Conservation (phyloP, 176 grass and related monocot genomes). For the Miscanthus lutarioriparius region DNA sequence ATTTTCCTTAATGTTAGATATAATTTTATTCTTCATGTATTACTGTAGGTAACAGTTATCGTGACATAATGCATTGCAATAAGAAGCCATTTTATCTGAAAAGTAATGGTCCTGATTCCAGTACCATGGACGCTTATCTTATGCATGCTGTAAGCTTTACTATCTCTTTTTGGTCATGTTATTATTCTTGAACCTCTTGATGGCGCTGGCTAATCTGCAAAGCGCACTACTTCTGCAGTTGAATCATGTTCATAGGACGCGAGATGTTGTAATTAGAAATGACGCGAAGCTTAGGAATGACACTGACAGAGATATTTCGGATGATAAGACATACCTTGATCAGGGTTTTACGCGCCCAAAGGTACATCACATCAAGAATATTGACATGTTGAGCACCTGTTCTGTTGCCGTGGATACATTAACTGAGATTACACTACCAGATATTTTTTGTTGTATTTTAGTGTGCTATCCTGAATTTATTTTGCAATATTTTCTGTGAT, state of each 20-base stretch:
- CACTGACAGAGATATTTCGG: constrained; percentile 51
- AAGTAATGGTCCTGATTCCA: constrained; percentile 71
- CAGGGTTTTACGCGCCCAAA: constrained; percentile 98
- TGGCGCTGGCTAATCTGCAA: constrained; percentile 36
- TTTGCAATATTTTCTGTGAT: constrained; percentile 8
- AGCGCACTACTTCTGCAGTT: constrained; percentile 57
- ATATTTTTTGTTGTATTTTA: constrained; percentile 7
- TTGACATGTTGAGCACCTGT: constrained; percentile 3
- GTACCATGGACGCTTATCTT: constrained; percentile 89
- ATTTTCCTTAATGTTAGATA: not conserved
- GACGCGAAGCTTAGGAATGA: constrained; percentile 75
- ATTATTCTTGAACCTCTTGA: constrained; percentile 18
- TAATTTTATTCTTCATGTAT: constrained; percentile 34
- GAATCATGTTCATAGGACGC: constrained; percentile 87
- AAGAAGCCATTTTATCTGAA: constrained; percentile 97
- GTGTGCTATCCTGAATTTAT: not conserved
- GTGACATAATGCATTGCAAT: constrained; percentile 93
- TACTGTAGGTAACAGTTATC: constrained; percentile 82
- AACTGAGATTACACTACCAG: not conserved
- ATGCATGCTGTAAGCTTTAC: constrained; percentile 80
- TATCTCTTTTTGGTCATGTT: constrained; percentile 32
- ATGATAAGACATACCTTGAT: constrained; percentile 67
- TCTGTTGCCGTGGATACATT: not conserved
- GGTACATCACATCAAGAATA: constrained; percentile 46
- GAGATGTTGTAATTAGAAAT: constrained; percentile 83